Evolutionary conservation across 441 rosid genomes (phyloP).

Genomic region (Aquilaria agallochum): DNA sequence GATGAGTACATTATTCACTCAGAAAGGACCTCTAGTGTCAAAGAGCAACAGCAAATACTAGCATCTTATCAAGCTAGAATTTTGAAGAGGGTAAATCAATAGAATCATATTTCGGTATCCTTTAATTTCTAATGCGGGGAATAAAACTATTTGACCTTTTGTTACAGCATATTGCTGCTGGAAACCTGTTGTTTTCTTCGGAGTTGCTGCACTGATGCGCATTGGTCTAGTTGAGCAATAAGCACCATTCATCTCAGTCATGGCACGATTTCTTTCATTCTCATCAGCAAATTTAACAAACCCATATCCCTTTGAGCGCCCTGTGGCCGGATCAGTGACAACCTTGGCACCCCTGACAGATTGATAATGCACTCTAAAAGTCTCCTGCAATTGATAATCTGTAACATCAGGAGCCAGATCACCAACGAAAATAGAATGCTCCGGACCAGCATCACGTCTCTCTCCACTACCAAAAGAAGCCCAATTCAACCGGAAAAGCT

Average conservation of each 20-base stretch:
- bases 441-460: conserved; percentile 86
- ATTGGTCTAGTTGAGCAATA: conserved; percentile 91
- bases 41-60: conserved; percentile 2
- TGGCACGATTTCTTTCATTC: conserved; percentile 81
- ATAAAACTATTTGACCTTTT: conserved; percentile 42
- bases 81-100: not conserved
- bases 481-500: conserved; percentile 85
- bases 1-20: not conserved
- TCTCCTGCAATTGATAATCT: conserved; percentile 88
- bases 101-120: not conserved
- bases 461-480: conserved; percentile 95
- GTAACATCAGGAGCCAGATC: conserved; percentile 94
- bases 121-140: conserved; percentile 5
- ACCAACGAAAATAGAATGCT: conserved; percentile 94
- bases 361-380: conserved; percentile 73
- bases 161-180: conserved; percentile 61
- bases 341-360: conserved; percentile 99
- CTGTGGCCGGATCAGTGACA: conserved; percentile 89
- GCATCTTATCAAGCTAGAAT: not conserved
- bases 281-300: conserved; percentile 91
- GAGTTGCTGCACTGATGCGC: conserved; percentile 95
- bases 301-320: conserved; percentile 97
- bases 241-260: conserved; percentile 94
- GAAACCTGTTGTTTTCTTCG: conserved; percentile 61
- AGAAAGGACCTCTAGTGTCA: not conserved